Conservation (phyloP, 441 rosid genomes). For the Sinapis alba region DNA sequence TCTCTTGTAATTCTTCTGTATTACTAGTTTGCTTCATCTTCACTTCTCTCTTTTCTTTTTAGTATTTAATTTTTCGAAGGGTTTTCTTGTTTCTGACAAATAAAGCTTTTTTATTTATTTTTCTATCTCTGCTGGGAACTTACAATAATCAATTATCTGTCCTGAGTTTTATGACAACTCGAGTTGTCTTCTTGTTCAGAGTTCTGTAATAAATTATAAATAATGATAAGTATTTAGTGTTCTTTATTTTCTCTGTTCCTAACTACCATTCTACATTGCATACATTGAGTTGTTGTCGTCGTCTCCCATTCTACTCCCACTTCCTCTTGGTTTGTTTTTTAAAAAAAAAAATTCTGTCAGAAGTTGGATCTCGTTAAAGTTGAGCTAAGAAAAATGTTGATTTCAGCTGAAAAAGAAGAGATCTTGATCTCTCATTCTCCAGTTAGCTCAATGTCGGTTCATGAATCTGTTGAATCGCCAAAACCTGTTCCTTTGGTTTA, state of each 20-base stretch:
- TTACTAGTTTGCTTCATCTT: slow-evolving; percentile 31
- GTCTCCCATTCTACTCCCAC: slow-evolving; percentile 39
- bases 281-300: slow-evolving; percentile 34
- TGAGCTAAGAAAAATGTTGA: slow-evolving; percentile 18
- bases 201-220: slow-evolving; percentile 30
- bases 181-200: slow-evolving; percentile 41
- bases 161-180: slow-evolving; percentile 34
- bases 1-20: slow-evolving; percentile 10
- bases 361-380: slow-evolving; percentile 30
- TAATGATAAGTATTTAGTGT: slow-evolving; percentile 18
- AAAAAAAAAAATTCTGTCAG: slow-evolving; percentile 34
- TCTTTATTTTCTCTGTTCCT: slow-evolving; percentile 26
- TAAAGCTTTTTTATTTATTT: slow-evolving; percentile 10
- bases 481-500: slow-evolving; percentile 40
- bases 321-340: slow-evolving; percentile 3
- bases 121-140: slow-evolving; percentile 18
- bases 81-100: slow-evolving; percentile 39
- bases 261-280: slow-evolving; percentile 34
- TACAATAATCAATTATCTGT: slow-evolving; percentile 30
- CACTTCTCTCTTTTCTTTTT: slow-evolving; percentile 18
- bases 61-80: slow-evolving; percentile 2
- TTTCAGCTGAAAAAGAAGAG: slow-evolving; percentile 35
- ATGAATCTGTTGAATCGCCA: slow-evolving; percentile 51
- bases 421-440: slow-evolving; percentile 36
- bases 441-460: slow-evolving; percentile 33